A percentile compares a stretch with the other conserved stretches of the same genome.
Conservation (phyloP, 768 basidiomycete species). For the Pulveroboletus frians region DNA sequence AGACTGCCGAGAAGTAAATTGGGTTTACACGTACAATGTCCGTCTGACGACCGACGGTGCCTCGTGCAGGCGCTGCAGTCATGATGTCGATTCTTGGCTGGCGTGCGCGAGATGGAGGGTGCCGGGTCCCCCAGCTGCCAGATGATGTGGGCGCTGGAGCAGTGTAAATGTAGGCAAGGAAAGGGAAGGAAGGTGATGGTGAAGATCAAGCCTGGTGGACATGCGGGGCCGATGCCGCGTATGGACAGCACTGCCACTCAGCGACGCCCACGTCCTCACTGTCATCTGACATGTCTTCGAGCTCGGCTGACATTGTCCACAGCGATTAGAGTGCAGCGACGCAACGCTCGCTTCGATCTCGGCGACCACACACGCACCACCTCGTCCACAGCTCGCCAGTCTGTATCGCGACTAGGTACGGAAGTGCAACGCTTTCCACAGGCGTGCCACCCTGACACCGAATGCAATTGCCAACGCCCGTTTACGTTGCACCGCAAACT, state of each 20-base stretch:
- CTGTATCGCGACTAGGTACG: background rate
- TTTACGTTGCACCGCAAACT: background rate
- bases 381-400: background rate
- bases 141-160: background rate
- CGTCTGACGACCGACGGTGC: conserved; percentile 7
- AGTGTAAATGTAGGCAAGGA: background rate
- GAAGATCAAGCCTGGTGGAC: background rate
- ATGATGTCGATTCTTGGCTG: conserved; percentile 14
- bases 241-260: background rate
- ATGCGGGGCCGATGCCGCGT: conserved; percentile 4
- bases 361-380: background rate
- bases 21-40: conserved; percentile 14
- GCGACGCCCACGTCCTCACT: background rate
- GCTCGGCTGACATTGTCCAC: background rate
- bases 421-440: background rate
- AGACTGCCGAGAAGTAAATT: background rate
- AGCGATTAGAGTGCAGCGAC: background rate
- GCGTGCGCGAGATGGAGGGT: conserved; percentile 4
- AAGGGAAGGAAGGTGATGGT: background rate
- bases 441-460: conserved; percentile 3
- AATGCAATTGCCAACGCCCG: background rate
- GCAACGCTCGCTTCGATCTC: background rate
- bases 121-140: conserved; percentile 4
- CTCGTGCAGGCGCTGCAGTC: conserved; percentile 11
- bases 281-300: background rate